Percentiles rank a stretch among this genome's conserved stretches.
These are phyloP conservation scores for Colletotrichum limetticola DNA, from an alignment of 2,329 filamentous ascomycete genomes.

Conservation along the genomic window DNA sequence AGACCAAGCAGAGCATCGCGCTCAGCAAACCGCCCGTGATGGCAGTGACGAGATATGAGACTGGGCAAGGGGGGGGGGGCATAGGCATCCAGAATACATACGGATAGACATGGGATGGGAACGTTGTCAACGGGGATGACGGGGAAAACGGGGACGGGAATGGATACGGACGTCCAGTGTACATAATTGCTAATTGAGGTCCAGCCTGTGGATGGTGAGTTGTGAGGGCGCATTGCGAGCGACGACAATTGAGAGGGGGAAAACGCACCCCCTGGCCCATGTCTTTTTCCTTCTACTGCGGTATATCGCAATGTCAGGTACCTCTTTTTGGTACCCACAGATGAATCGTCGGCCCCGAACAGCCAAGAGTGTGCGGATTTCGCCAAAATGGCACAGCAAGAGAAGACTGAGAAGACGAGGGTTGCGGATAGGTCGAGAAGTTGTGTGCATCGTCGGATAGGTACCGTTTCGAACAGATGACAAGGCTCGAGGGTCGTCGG, in stretches of 20 bases:
- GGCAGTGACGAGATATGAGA: background rate
- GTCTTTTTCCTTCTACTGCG: background rate
- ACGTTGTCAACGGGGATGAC: background rate
- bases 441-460: background rate
- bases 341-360: background rate
- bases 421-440: no score
- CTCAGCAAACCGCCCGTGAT: background rate
- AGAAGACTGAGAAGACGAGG: no score
- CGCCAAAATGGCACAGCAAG: no score
- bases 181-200: background rate
- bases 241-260: background rate
- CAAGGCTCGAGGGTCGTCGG: background rate
- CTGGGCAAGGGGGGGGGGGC: background rate
- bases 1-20: background rate
- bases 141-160: background rate
- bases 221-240: conserved; percentile 1
- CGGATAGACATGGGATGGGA: background rate
- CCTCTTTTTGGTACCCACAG: background rate
- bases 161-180: background rate
- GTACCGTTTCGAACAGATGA: background rate
- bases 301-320: no score
- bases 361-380: no score
- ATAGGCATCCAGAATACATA: background rate
- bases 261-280: background rate
- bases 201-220: conserved; percentile 14